These are phyloP conservation scores for Suillus cothurnatus DNA, from an alignment of 768 basidiomycete species.

Conservation along the genomic window DNA sequence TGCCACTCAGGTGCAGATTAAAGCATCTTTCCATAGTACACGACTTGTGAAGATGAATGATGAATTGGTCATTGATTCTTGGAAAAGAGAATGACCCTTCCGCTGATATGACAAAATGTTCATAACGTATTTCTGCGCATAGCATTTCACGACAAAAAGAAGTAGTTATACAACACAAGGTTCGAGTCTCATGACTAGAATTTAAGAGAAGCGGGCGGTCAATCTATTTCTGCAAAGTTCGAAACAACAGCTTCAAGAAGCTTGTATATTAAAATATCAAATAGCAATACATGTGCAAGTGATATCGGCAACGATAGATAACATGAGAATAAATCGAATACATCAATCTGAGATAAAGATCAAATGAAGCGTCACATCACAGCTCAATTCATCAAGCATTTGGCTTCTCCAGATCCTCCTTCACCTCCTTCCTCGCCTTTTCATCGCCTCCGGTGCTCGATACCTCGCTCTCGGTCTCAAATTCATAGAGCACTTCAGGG, in stretches of 20 bases:
- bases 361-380: background rate
- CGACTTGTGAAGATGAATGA: background rate
- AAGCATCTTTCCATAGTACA: background rate
- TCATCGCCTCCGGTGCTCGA: constrained; percentile 18
- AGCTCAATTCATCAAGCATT: background rate
- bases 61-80: background rate
- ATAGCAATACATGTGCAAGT: background rate
- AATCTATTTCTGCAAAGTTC: too few species aligned
- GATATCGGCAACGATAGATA: background rate
- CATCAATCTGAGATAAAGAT: background rate
- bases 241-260: background rate
- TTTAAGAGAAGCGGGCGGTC: too few species aligned
- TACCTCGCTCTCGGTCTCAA: constrained; percentile 36
- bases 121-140: too few species aligned
- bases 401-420: constrained; percentile 15
- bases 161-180: too few species aligned
- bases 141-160: background rate
- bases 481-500: constrained; percentile 42
- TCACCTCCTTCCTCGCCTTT: constrained; percentile 12
- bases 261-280: background rate
- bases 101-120: too few species aligned
- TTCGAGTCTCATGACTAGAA: too few species aligned
- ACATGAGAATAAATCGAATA: background rate
- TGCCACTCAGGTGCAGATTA: too few species aligned
- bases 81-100: too few species aligned